phyloP scores from a whole-genome alignment of 2,329 filamentous ascomycete genomes.

The Akanthomyces muscarius region DNA sequence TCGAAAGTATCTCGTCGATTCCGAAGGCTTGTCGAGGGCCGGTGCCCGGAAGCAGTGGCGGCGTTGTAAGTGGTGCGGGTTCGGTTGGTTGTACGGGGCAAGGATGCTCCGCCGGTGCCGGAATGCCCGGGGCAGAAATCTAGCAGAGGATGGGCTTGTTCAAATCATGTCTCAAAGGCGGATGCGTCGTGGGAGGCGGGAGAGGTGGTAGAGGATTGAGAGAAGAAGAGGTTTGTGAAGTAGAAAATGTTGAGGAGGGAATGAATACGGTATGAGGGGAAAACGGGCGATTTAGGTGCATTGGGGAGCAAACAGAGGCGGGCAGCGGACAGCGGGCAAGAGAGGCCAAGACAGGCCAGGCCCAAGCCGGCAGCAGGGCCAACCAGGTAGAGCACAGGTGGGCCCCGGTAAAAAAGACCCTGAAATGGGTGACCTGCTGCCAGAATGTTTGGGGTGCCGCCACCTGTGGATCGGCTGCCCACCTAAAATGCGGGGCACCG shows the following conservation, averaged over 20 bases:
- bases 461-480: conserved; percentile 13
- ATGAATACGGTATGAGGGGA: background rate
- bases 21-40: background rate
- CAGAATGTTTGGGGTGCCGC: conserved; percentile 6
- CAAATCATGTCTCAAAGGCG: background rate
- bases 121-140: conserved; percentile 2
- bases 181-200: background rate
- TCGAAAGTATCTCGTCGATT: background rate
- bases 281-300: background rate
- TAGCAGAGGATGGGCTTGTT: background rate
- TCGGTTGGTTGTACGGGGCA: background rate
- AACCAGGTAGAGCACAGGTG: background rate
- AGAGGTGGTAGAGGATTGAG: background rate
- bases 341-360: background rate
- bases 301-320: background rate
- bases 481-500: conserved; percentile 7
- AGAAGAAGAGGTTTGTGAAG: background rate
- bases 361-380: background rate
- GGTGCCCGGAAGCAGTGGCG: background rate
- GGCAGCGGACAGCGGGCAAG: background rate
- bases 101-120: conserved; percentile 1
- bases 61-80: conserved; percentile 1
- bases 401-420: conserved; percentile 12
- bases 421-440: conserved; percentile 3
- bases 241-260: background rate